These are phyloP conservation scores for Colletotrichum shisoi DNA, from an alignment of 2,329 filamentous ascomycete species.

Conservation along the genomic window DNA sequence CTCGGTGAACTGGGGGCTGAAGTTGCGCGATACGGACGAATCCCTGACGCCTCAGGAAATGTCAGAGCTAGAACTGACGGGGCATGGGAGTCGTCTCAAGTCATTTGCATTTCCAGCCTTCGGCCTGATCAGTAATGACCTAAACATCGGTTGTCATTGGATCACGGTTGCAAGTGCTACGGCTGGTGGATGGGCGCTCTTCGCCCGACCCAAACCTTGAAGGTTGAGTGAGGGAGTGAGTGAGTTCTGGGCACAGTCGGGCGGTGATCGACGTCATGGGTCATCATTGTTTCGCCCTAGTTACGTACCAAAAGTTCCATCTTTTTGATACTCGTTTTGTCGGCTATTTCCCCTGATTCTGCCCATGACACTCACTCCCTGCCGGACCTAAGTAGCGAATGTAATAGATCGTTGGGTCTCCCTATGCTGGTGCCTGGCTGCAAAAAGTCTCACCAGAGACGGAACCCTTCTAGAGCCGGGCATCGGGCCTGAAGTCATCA, in stretches of 20 bases:
- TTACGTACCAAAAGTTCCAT: not conserved
- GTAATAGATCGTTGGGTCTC: slow-evolving; percentile 10
- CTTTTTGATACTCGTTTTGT: not conserved
- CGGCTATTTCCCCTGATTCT: not conserved
- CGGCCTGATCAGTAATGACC: not conserved
- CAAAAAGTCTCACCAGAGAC: slow-evolving; percentile 10
- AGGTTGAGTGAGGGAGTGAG: not conserved
- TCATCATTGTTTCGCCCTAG: not conserved
- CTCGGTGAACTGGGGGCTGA: not conserved
- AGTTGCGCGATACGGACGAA: not conserved
- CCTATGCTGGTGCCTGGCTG: slow-evolving; percentile 14
- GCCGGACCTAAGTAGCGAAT: not conserved
- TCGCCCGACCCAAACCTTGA: slow-evolving; percentile 4
- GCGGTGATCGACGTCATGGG: slow-evolving; percentile 23
- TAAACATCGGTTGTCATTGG: not conserved
- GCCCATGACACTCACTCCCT: too few relatives aligned
- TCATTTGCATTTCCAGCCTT: not conserved
- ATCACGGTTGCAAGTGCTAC: not conserved
- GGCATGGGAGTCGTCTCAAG: slow-evolving; percentile 10
- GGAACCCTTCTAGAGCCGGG: not conserved
- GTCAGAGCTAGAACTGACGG: slow-evolving; percentile 6
- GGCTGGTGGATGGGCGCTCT: not conserved
- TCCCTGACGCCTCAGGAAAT: slow-evolving; percentile 19
- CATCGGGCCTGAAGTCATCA: not conserved
- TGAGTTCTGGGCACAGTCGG: slow-evolving; percentile 15